Percentiles rank a stretch among this genome's conserved stretches.
These are phyloP conservation scores for Dryadomyces sulphureus DNA, from an alignment of 2,329 filamentous ascomycete species.

Conservation along the genomic window DNA sequence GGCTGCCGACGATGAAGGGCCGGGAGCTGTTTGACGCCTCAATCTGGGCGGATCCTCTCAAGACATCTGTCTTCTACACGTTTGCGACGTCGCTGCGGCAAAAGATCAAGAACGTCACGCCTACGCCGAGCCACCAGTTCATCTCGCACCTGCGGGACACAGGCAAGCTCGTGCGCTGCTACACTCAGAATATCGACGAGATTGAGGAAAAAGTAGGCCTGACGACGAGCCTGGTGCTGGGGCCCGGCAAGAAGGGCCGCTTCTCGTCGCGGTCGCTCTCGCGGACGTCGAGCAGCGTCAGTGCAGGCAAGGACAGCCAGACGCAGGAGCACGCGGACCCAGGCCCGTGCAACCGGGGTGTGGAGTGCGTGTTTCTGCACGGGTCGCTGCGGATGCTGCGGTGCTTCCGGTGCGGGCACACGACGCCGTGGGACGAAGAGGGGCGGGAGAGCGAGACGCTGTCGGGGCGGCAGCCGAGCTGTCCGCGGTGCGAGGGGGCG, in stretches of 20 bases:
- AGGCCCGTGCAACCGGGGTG: constrained; percentile 25
- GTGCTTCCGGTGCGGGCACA: constrained; percentile 45
- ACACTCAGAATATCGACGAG: constrained; percentile 64
- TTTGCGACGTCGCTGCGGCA: constrained; percentile 55
- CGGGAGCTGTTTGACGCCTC: constrained; percentile 57
- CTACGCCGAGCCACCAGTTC: constrained; percentile 53
- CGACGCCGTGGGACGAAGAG: constrained; percentile 44
- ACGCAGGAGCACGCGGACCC: constrained; percentile 1
- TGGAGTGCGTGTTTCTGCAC: constrained; percentile 56
- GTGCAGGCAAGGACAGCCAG: background rate
- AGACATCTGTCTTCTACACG: constrained; percentile 57
- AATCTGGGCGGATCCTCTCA: constrained; percentile 52
- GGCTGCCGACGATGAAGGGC: constrained; percentile 50
- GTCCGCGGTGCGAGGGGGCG: constrained; percentile 48
- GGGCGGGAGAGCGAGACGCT: constrained; percentile 40
- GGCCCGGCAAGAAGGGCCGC: constrained; percentile 45
- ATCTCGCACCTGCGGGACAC: constrained; percentile 51
- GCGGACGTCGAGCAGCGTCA: background rate
- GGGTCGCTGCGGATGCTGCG: constrained; percentile 51
- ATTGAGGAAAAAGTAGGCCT: constrained; percentile 58
- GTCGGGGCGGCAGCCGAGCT: constrained; percentile 50
- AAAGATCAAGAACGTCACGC: constrained; percentile 46
- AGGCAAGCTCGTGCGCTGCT: constrained; percentile 54
- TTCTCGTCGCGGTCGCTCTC: constrained; percentile 28
- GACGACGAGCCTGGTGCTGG: constrained; percentile 44